A percentile compares a stretch with the other conserved stretches of the same genome.
Evolutionary conservation across 148 eudicot genomes (phyloP).

Genomic region (Rhododendron williamsianum): DNA sequence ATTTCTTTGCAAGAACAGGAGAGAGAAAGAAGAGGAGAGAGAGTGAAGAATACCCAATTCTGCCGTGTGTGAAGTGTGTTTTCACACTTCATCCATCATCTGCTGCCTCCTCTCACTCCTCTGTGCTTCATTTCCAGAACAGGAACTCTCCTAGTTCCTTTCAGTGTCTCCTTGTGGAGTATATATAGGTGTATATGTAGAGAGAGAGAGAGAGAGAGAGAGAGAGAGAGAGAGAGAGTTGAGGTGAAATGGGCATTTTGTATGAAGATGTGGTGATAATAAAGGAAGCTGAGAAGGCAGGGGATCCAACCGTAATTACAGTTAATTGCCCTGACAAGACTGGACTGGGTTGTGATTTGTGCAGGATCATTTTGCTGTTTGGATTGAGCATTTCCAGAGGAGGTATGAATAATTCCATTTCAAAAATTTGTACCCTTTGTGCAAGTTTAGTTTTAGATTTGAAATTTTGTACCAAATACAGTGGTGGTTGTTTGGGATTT

Average conservation of each 20-base stretch:
- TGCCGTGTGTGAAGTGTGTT: not conserved
- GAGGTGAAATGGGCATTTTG: slow-evolving; percentile 19
- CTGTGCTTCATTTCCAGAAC: not conserved
- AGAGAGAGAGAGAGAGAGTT: slow-evolving; percentile 7
- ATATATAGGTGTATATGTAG: not conserved
- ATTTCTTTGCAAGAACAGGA: not conserved
- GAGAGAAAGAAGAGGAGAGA: not conserved
- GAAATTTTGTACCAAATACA: not conserved
- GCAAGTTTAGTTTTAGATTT: not conserved
- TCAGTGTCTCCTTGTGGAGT: not conserved
- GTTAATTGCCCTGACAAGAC: slow-evolving; percentile 29
- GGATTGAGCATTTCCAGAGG: slow-evolving; percentile 28
- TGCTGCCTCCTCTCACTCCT: not conserved
- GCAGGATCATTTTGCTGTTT: slow-evolving; percentile 25
- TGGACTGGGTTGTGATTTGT: slow-evolving; percentile 28
- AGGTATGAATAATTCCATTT: slow-evolving; percentile 10
- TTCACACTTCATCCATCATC: not conserved
- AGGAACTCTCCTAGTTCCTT: not conserved
- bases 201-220: slow-evolving; percentile 2
- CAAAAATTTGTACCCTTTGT: not conserved
- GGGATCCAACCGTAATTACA: slow-evolving; percentile 21
- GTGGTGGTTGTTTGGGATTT: not conserved
- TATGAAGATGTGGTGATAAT: slow-evolving; percentile 21
- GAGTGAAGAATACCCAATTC: not conserved
- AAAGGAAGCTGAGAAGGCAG: slow-evolving; percentile 21